Evolutionary conservation across 352 stramenopile genomes (phyloP).

Genomic region (Phytophthora crassamura): DNA sequence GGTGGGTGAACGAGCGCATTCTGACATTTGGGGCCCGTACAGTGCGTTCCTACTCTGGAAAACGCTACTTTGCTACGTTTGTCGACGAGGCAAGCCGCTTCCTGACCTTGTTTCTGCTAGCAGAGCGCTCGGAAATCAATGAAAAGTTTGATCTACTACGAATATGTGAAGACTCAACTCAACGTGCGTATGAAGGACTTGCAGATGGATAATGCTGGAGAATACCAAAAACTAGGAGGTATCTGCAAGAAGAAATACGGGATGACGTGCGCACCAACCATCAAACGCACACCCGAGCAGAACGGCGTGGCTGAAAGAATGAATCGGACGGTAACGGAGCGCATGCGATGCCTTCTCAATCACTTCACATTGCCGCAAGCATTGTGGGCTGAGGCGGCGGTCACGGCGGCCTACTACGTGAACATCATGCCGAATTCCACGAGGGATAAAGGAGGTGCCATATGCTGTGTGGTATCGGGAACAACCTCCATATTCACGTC

Average conservation of each 20-base stretch:
- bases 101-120: conserved; percentile 15
- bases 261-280: conserved; percentile 15
- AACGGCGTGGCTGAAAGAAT: conserved; percentile 29
- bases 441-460: conserved; percentile 10
- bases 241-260: conserved; percentile 9
- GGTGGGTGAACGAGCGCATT: conserved; percentile 17
- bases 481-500: neutral
- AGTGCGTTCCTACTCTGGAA: conserved; percentile 17
- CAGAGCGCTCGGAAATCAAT: conserved; percentile 21
- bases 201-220: conserved; percentile 14
- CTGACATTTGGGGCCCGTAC: conserved; percentile 30
- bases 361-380: conserved; percentile 22
- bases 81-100: conserved; percentile 30
- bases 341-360: conserved; percentile 20
- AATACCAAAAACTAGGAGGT: conserved; percentile 1
- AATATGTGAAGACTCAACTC: conserved; percentile 16
- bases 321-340: conserved; percentile 31
- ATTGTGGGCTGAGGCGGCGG: conserved; percentile 26
- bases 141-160: conserved; percentile 17
- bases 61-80: conserved; percentile 21
- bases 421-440: conserved; percentile 19
- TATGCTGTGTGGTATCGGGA: conserved; percentile 19
- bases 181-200: conserved; percentile 28
- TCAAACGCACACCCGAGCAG: conserved; percentile 30
- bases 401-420: conserved; percentile 21